Base-by-base conservation (phyloP, 306 rosid species). In the Inga leiocalycina region DNA sequence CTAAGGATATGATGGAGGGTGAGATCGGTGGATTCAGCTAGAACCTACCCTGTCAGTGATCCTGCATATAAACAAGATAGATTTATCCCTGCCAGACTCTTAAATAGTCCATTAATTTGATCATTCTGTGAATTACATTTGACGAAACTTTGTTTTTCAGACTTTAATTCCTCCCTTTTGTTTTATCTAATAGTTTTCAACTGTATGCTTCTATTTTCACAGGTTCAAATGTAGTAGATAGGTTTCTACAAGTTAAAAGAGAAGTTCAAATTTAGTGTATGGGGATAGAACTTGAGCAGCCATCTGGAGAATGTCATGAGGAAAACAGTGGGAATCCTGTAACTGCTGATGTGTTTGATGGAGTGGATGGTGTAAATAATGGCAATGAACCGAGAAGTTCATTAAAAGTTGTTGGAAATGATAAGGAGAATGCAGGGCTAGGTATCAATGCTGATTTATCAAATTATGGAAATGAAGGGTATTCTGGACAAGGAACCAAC, bases 221-320 rank as follows among this genome's bases (percentile, higher is more conserved):
- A 64, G 81, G 34, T 78, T 64, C 20, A 44, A 22, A 77, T 43
- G 80, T 62, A 77, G 71, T 43, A 62, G 59, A 24, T 72, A 7
- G 71, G 72, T 77, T 59, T 69, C 52, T 41, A 20, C 0, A 14
- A 41, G 71, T 20, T 77, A 16, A 61, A 62, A 44, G 61, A 41
- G 11, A 61, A 46, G 34, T 45, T 64, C 16, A 44, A 48, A 41
- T 61, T 85, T 84, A 66, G 79, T 79, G 64, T 75, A 89, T 92
- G 97, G 92, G 91, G 76, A 92, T 92, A 84, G 91, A 92, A 80
- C 93, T 92, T 48, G 86, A 91, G 78, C 82, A 86, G 61, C 97
- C 97, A 61, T 92, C 92, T 81, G 93, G 91, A 78, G 81, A 78
- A 17, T 45, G 67, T 64, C 48, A 64, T 17, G 67, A 45, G 59